Percentiles rank a stretch among this genome's conserved stretches.
Conservation (phyloP, 2,329 filamentous ascomycete genomes). For the Neofusicoccum sp. region DNA sequence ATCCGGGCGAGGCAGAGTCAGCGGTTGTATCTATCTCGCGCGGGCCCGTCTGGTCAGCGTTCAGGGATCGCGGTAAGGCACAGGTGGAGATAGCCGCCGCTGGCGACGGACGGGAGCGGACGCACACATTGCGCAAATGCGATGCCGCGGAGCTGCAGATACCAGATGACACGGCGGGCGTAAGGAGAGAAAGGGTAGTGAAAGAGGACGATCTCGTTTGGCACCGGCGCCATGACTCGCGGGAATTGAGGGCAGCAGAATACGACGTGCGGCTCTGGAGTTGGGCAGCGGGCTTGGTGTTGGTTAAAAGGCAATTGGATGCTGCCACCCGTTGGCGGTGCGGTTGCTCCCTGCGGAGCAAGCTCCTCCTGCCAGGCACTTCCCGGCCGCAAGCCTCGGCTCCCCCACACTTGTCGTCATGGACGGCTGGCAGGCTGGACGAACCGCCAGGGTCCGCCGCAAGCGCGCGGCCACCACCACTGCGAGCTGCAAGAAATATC, state of each 20-base stretch:
- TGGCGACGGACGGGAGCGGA: slow-evolving; percentile 2
- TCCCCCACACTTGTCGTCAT: slow-evolving; percentile 2
- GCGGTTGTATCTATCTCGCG: slow-evolving; percentile 58
- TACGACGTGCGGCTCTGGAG: slow-evolving; percentile 5
- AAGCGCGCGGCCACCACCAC: background rate
- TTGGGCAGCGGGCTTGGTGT: slow-evolving; percentile 11
- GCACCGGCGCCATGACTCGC: slow-evolving; percentile 20
- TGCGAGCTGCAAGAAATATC: background rate
- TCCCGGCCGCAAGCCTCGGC: slow-evolving; percentile 8
- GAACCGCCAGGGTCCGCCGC: background rate
- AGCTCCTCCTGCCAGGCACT: background rate
- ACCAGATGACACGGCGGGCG: slow-evolving; percentile 63
- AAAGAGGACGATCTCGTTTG: slow-evolving; percentile 57
- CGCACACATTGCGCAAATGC: slow-evolving; percentile 65
- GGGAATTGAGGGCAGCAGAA: background rate
- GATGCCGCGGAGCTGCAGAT: slow-evolving; percentile 63
- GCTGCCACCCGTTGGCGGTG: background rate
- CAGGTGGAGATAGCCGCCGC: background rate
- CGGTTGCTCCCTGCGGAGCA: background rate
- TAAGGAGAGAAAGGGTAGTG: slow-evolving; percentile 66
- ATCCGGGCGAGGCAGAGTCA: slow-evolving; percentile 65
- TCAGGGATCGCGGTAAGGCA: slow-evolving; percentile 14
- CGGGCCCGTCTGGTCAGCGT: slow-evolving; percentile 4
- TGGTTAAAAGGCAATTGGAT: background rate
- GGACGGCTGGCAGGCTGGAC: background rate